phyloP scores from a whole-genome alignment of 73 alveolate genomes.

The Tetrahymena thermophila region DNA sequence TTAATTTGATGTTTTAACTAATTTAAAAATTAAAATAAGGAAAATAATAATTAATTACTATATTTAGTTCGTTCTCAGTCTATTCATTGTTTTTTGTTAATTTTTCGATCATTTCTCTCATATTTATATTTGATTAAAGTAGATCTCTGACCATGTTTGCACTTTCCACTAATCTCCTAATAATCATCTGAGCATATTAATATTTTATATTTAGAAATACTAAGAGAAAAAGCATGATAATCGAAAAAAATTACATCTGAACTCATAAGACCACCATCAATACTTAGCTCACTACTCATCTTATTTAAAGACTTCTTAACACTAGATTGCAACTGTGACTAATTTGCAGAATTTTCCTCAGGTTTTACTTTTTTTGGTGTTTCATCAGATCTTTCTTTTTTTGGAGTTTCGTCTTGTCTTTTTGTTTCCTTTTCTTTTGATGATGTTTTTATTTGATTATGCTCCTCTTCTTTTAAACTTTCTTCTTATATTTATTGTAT shows the following conservation, averaged over 20 bases:
- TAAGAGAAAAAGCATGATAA: not conserved
- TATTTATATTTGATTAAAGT: slow-evolving; percentile 26
- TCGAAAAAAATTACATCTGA: not conserved
- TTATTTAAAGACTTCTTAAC: not conserved
- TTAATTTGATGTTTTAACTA: too few relatives aligned
- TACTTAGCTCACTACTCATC: not conserved
- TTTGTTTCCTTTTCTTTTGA: slow-evolving; percentile 1
- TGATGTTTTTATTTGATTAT: not conserved
- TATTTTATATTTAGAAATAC: not conserved
- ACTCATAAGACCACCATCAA: not conserved
- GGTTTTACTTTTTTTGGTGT: not conserved
- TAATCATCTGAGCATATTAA: not conserved
- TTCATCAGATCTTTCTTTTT: slow-evolving; percentile 12
- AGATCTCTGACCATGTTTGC: slow-evolving; percentile 49
- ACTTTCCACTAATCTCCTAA: slow-evolving; percentile 32
- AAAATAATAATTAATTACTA: not conserved
- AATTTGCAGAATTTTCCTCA: not conserved
- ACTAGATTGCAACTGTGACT: not conserved
- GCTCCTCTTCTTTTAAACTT: not conserved
- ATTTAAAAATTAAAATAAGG: too few relatives aligned
- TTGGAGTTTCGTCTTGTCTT: slow-evolving; percentile 3
- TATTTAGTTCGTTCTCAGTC: slow-evolving; percentile 1
- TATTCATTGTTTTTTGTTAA: slow-evolving; percentile 8
- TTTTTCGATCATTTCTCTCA: slow-evolving; percentile 36
- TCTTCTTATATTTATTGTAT: not conserved